phyloP scores from a whole-genome alignment of 352 stramenopile species.

The Pythium dissotocum region DNA sequence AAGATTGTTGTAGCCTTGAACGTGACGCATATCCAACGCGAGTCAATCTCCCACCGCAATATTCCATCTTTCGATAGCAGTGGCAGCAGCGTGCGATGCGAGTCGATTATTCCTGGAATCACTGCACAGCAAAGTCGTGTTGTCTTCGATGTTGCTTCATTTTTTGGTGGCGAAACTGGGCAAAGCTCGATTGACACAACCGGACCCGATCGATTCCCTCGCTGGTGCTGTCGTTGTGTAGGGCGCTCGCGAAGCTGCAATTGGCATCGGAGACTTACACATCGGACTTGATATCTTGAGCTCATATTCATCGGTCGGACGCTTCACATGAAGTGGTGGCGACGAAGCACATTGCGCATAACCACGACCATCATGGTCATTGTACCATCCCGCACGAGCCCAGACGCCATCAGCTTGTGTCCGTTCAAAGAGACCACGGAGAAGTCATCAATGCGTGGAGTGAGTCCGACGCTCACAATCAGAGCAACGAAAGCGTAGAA shows the following conservation, averaged over 20 bases:
- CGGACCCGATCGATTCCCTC: too few relatives aligned
- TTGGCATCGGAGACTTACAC: slow-evolving; percentile 20
- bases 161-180: too few relatives aligned
- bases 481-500: slow-evolving; percentile 1
- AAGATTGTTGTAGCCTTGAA: too few relatives aligned
- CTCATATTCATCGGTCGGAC: neutral
- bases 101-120: too few relatives aligned
- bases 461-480: neutral
- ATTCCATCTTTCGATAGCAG: too few relatives aligned
- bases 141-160: too few relatives aligned
- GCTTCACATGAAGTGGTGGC: neutral
- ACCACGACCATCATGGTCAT: slow-evolving; percentile 15
- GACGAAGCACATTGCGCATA: slow-evolving; percentile 7
- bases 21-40: too few relatives aligned
- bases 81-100: too few relatives aligned
- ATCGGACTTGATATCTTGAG: slow-evolving; percentile 15
- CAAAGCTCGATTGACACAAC: too few relatives aligned
- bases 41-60: too few relatives aligned
- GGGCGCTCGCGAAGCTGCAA: neutral
- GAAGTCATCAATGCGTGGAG: slow-evolving; percentile 7
- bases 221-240: too few relatives aligned
- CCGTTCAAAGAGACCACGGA: slow-evolving; percentile 14
- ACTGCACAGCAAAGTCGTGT: too few relatives aligned
- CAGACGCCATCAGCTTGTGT: slow-evolving; percentile 8
- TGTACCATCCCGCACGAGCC: slow-evolving; percentile 10